Base-by-base conservation (phyloP, 345 rosid species). In the Theobroma cacao region DNA sequence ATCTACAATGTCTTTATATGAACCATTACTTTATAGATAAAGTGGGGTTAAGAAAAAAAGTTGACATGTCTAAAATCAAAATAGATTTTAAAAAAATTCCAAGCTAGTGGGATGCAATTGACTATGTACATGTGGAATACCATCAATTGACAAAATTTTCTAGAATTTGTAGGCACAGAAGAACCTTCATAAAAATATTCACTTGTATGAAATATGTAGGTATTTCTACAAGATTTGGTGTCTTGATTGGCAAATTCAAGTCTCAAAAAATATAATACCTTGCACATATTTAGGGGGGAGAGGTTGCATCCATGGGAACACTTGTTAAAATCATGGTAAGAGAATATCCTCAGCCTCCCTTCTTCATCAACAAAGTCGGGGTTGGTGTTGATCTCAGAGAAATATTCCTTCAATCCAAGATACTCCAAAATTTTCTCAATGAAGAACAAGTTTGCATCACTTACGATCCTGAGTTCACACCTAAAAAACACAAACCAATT, bases 281-380 rank as follows among this genome's bases (percentile, higher is more conserved):
- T 92, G 94, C 98, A 94, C 98, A 94, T 94, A 76, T 92, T 94
- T 60, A 94, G 93, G 76, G 97, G 98, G 80, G 97, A 94, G 38
- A 81, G 86, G 75, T 31, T 40, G 75, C 97, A 93, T 17, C 93
- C 95, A 79, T 91, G 98, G 28, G 92, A 55, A 31, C 87, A 72
- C 17, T 78, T 80, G 75, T 77, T 84, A 79, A 92, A 92, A 58
- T 92, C 91, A 48, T 91, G 92, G 80, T 77, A 86, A 65, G 95
- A 93, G 30, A 61, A 85, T 20, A 94, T 91, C 84, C 94, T 89
- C 11, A 94, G 75, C 73, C 84, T 90, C 13, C 86, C 92, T 48
- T 87, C 81, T 76, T 84, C 90, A 75, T 92, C 91, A 15, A 90
- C 90, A 68, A 80, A 89, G 34, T 94, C 87, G 0, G 97, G 92